Evolutionary conservation across 192 early-diverging fungal species (phyloP).

Genomic region (Linderina pennispora): DNA sequence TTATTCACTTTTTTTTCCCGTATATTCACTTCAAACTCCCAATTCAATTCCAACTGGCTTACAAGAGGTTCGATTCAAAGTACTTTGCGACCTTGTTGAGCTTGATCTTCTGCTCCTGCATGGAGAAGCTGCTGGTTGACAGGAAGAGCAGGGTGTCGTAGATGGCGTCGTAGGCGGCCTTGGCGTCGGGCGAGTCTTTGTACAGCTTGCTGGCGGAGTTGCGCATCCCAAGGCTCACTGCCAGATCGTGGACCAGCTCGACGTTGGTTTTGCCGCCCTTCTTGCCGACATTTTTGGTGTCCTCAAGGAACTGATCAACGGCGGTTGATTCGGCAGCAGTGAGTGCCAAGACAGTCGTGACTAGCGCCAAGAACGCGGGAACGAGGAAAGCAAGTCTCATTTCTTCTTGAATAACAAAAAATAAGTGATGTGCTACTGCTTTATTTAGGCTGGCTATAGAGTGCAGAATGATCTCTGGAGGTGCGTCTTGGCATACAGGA

Average conservation of each 20-base stretch:
- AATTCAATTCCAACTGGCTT: no score
- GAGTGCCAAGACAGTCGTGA: slow-evolving; percentile 6
- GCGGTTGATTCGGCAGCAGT: slow-evolving; percentile 20
- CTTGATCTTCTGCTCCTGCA: slow-evolving; percentile 19
- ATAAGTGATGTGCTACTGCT: no score
- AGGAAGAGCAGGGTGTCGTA: slow-evolving; percentile 32
- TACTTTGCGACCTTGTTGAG: slow-evolving; percentile 29
- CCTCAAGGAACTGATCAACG: slow-evolving; percentile 21
- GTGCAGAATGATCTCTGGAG: no score
- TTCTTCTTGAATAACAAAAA: no score
- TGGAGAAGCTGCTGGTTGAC: slow-evolving; percentile 26
- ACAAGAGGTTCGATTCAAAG: slow-evolving; percentile 23
- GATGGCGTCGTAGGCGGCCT: slow-evolving; percentile 26
- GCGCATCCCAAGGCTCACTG: slow-evolving; percentile 18
- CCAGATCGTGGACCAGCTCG: slow-evolving; percentile 32
- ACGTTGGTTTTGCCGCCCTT: slow-evolving; percentile 26
- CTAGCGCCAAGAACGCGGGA: slow-evolving; percentile 1
- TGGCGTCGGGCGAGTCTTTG: slow-evolving; percentile 38
- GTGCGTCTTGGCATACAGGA: no score
- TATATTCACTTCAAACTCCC: slow-evolving; percentile 1
- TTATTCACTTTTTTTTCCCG: not conserved
- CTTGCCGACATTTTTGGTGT: slow-evolving; percentile 6
- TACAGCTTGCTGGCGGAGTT: slow-evolving; percentile 34
- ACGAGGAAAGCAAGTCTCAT: not conserved
- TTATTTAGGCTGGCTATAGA: no score